These are phyloP conservation scores for Cyberlindnera nakhonratchasimensis DNA, from an alignment of 805 yeast species.

Conservation along the genomic window DNA sequence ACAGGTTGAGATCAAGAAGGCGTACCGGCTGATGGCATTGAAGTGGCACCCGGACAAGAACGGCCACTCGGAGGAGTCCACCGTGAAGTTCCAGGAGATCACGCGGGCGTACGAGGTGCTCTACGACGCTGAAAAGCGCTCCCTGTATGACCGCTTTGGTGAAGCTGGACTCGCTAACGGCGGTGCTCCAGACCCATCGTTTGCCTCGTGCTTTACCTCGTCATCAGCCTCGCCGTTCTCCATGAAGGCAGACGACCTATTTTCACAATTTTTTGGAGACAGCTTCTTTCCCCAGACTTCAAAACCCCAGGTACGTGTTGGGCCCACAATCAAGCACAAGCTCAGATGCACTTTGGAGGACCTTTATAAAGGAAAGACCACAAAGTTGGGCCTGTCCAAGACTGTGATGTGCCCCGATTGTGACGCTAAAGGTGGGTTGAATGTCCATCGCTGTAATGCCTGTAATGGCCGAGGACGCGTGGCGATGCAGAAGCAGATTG, in stretches of 20 bases:
- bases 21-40: conserved; percentile 55
- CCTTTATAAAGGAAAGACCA: conserved; percentile 52
- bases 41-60: conserved; percentile 84
- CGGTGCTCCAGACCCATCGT: conserved; percentile 38
- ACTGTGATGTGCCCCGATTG: conserved; percentile 48
- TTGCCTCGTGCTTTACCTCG: too few species aligned
- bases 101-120: conserved; percentile 83
- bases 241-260: conserved; percentile 28
- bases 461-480: conserved; percentile 44
- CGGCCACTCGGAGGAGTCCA: conserved; percentile 75
- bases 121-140: conserved; percentile 80
- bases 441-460: conserved; percentile 29
- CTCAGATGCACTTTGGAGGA: conserved; percentile 52
- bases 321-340: conserved; percentile 55
- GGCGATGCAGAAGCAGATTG: conserved; percentile 41
- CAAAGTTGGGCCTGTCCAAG: conserved; percentile 53
- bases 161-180: conserved; percentile 85
- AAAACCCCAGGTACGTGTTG: conserved; percentile 29
- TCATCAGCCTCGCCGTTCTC: conserved; percentile 11
- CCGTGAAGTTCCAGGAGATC: conserved; percentile 88
- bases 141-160: conserved; percentile 82
- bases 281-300: conserved; percentile 19
- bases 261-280: conserved; percentile 32
- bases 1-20: conserved; percentile 49
- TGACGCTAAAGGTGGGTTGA: conserved; percentile 47